phyloP scores from a whole-genome alignment of 495 filamentous ascomycete genomes.

The Eremomyces bilateralis region DNA sequence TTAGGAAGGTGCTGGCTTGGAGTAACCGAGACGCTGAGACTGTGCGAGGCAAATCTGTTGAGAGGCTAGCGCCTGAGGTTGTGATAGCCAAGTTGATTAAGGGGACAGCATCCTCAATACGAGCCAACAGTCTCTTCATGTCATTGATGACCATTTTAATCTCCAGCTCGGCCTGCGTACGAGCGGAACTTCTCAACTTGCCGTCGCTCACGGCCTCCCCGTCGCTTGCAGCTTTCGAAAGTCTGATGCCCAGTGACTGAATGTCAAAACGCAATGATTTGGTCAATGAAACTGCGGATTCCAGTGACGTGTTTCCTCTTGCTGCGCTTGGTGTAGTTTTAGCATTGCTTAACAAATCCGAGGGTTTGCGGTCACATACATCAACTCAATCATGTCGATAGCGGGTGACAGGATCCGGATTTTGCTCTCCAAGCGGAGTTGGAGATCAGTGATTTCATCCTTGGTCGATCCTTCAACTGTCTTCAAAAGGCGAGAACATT shows the following conservation, averaged over 20 bases:
- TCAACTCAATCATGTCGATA: conserved; percentile 85
- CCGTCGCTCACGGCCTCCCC: conserved; percentile 35
- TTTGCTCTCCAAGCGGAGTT: conserved; percentile 59
- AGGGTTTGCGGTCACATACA: conserved; percentile 26
- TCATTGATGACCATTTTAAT: conserved; percentile 49
- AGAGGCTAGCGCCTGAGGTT: conserved; percentile 74
- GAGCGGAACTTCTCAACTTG: conserved; percentile 26
- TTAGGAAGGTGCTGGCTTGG: conserved; percentile 86
- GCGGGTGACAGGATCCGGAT: conserved; percentile 79
- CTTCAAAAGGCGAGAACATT: conserved; percentile 62
- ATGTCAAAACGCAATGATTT: conserved; percentile 79
- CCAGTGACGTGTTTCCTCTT: conserved; percentile 83
- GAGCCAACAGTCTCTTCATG: conserved; percentile 49
- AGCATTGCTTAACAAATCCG: not conserved
- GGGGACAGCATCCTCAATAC: conserved; percentile 85
- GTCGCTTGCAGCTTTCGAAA: conserved; percentile 45
- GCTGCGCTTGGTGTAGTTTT: conserved; percentile 35
- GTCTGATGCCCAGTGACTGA: conserved; percentile 54
- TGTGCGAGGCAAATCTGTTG: conserved; percentile 52
- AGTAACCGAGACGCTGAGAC: conserved; percentile 81
- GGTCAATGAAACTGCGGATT: conserved; percentile 69
- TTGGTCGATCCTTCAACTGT: conserved; percentile 48
- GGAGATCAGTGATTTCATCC: conserved; percentile 47
- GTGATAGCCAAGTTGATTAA: conserved; percentile 89
- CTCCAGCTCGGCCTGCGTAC: conserved; percentile 31